Conservation (phyloP, 1,284 basidiomycete species). For the Veloboletus limbatus region DNA sequence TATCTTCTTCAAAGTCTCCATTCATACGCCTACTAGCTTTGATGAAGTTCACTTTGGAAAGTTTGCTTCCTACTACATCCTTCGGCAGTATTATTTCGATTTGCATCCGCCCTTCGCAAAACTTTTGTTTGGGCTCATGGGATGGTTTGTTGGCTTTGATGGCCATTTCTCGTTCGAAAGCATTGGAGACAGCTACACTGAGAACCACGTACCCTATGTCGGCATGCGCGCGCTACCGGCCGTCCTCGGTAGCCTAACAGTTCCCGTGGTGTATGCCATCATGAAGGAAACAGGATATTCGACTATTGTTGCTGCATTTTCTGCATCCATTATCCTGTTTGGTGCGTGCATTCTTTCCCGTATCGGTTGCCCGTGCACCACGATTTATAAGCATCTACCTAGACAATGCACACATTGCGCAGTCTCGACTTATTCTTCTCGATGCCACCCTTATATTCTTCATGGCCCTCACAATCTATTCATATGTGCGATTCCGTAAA, state of each 20-base stretch:
- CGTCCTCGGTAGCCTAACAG: slow-evolving; percentile 83
- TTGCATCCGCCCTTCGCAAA: slow-evolving; percentile 98
- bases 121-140: slow-evolving; percentile 86
- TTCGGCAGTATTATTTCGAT: slow-evolving; percentile 96
- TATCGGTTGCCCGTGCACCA: background rate
- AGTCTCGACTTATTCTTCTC: slow-evolving; percentile 93
- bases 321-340: slow-evolving; percentile 81
- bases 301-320: slow-evolving; percentile 84
- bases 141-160: slow-evolving; percentile 96
- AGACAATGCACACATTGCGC: slow-evolving; percentile 97
- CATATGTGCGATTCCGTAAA: slow-evolving; percentile 96
- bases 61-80: slow-evolving; percentile 90
- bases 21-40: slow-evolving; percentile 54
- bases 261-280: slow-evolving; percentile 91
- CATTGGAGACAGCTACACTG: slow-evolving; percentile 92
- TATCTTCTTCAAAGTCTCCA: background rate
- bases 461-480: slow-evolving; percentile 90
- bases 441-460: slow-evolving; percentile 96
- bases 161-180: slow-evolving; percentile 92
- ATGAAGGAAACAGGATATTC: slow-evolving; percentile 99
- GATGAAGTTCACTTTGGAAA: slow-evolving; percentile 98
- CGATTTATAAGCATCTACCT: slow-evolving; percentile 9
- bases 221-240: slow-evolving; percentile 93
- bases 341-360: slow-evolving; percentile 51
- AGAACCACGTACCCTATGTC: slow-evolving; percentile 88